Percentiles rank a stretch among this genome's conserved stretches.
Evolutionary conservation across 495 filamentous ascomycete species (phyloP).

Genomic region (Cudoniella acicularis): DNA sequence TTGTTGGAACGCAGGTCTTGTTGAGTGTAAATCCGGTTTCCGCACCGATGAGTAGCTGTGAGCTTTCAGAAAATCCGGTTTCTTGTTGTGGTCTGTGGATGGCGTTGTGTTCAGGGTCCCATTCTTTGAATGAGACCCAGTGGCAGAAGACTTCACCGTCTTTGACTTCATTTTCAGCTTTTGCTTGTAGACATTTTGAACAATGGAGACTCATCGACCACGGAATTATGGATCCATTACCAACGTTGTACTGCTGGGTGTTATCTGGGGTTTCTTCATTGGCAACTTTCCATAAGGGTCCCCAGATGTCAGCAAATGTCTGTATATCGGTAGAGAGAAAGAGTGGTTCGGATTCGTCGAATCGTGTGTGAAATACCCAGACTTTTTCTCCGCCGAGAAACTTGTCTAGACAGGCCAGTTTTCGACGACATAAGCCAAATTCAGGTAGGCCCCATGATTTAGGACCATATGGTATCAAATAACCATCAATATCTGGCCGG

Average conservation of each 20-base stretch:
- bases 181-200: too few relatives aligned
- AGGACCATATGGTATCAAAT: neutral
- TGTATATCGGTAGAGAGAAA: conserved; percentile 3
- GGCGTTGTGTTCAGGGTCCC: neutral
- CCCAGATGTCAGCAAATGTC: neutral
- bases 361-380: too few relatives aligned
- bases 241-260: neutral
- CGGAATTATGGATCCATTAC: conserved; percentile 5
- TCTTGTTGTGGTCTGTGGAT: neutral
- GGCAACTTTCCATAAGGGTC: neutral
- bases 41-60: conserved; percentile 2
- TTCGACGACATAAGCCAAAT: neutral
- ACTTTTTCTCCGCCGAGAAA: neutral
- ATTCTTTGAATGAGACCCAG: conserved; percentile 12
- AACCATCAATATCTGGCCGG: neutral
- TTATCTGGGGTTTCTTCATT: neutral
- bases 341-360: neutral
- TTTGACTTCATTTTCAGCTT: too few relatives aligned
- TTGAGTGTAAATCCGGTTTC: neutral
- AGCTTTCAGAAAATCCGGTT: neutral
- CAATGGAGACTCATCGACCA: too few relatives aligned
- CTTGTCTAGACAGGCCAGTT: neutral
- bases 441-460: neutral
- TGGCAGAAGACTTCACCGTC: conserved; percentile 8
- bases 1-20: neutral